A percentile compares a stretch with the other conserved stretches of the same genome.
These are phyloP conservation scores for Colletotrichum graminicola DNA, from an alignment of 2,329 filamentous ascomycete genomes.

Conservation along the genomic window DNA sequence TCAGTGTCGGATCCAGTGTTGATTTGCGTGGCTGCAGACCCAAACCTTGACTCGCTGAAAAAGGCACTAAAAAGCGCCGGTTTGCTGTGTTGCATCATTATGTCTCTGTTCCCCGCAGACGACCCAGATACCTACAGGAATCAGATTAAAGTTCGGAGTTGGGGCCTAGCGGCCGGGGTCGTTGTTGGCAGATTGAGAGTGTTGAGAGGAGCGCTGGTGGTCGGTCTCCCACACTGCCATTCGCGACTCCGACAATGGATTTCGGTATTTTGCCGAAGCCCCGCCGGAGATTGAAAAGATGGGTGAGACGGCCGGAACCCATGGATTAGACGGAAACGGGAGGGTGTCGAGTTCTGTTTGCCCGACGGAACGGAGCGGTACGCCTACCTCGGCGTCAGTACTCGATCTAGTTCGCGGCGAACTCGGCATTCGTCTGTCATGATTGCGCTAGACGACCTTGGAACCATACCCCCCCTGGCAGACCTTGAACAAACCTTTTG, in stretches of 20 bases:
- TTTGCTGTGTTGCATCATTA: slow-evolving; percentile 15
- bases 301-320: not conserved
- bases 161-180: too few relatives aligned
- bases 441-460: slow-evolving; percentile 19
- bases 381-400: slow-evolving; percentile 12
- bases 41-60: not conserved
- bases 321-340: not conserved
- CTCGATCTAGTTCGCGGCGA: not conserved
- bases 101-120: slow-evolving; percentile 26
- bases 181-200: not conserved
- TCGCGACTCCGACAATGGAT: not conserved
- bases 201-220: not conserved
- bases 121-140: not conserved
- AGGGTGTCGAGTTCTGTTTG: slow-evolving; percentile 16
- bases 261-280: not conserved
- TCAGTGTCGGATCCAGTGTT: not conserved
- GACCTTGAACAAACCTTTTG: not conserved
- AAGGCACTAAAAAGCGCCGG: not conserved
- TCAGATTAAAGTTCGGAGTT: not conserved
- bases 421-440: slow-evolving; percentile 6
- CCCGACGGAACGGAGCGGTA: slow-evolving; percentile 36
- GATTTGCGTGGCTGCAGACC: slow-evolving; percentile 17
- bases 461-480: not conserved
- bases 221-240: too few relatives aligned
- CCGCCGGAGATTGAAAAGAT: not conserved